Base-by-base conservation (phyloP, 345 rosid species). In the Noccaea bulbosa region DNA sequence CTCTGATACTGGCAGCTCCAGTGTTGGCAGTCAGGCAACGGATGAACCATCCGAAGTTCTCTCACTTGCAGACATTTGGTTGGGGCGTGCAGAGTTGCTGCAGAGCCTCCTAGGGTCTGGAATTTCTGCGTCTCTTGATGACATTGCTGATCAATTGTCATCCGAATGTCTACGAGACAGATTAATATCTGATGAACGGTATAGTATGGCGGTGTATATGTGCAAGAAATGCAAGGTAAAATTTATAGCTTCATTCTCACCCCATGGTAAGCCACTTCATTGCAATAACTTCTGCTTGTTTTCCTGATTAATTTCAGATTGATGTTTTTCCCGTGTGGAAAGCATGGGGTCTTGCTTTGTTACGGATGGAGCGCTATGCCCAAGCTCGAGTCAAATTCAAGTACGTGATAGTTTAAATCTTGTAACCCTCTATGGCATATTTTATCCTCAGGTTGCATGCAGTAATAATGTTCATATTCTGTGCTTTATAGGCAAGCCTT, bases 261-360 rank as follows among this genome's bases (percentile, higher is more conserved):
- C 71, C 17, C 34, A 53, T 57, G 11, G 44, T 55, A 51, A 16
- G 43, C 56, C 67, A 39, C 69, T 75, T 64, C 60, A 69, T 65
- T 44, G 50, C 51, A 71, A 58, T 49, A 62, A 44, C 50, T 61
- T 54, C 49, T 57, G 74, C 30, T 74, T 62, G 67, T 71, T 17
- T 67, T 8, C 24, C 47, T 43, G 41, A 39, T 72, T 57, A 72
- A 33, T 76, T 68, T 74, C 87, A 93, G 98, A 87, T 93, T 77
- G 97, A 93, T 77, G 91, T 85, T 73, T 86, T 89, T 75, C 98
- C 92, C 6, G 98, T 89, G 41, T 93, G 98, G 98, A 93, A 81
- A 81, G 97, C 97, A 15, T 93, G 98, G 98, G 98, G 98, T 39
- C 97, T 87, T 84, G 98, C 98, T 78, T 86, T 93, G 76, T 80